Evolutionary conservation across 148 eudicot species (phyloP).

Genomic region (Rhododendron vialii): DNA sequence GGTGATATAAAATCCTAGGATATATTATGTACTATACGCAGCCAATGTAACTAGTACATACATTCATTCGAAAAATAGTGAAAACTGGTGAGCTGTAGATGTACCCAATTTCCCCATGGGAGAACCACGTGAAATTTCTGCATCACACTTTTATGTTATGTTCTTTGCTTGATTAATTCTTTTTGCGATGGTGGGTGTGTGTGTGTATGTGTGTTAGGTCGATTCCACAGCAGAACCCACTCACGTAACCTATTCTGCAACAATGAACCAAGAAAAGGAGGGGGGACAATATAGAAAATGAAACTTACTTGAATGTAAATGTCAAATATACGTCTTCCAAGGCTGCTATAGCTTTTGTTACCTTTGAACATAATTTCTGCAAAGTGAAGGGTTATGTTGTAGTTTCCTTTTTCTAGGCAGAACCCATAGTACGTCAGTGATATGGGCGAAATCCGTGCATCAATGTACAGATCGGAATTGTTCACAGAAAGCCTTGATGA

Average conservation of each 20-base stretch:
- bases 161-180: neutral
- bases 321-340: slow-evolving; percentile 31
- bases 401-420: slow-evolving; percentile 29
- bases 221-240: neutral
- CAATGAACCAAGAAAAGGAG: neutral
- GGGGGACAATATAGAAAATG: neutral
- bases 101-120: neutral
- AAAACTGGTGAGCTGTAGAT: neutral
- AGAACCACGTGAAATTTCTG: too few relatives aligned
- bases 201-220: neutral
- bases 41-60: neutral
- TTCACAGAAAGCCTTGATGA: slow-evolving; percentile 4
- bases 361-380: slow-evolving; percentile 30
- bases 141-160: neutral
- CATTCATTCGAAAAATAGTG: neutral
- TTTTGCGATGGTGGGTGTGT: too few relatives aligned
- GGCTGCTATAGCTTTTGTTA: slow-evolving; percentile 21
- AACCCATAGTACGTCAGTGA: slow-evolving; percentile 35
- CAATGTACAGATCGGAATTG: slow-evolving; percentile 7
- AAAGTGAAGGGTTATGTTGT: slow-evolving; percentile 33
- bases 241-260: neutral
- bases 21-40: neutral
- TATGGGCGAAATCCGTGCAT: slow-evolving; percentile 30
- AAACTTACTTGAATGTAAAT: slow-evolving; percentile 11
- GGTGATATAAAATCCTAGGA: neutral